Evolutionary conservation across 345 rosid species (phyloP).

Genomic region (Citrus trifoliata): DNA sequence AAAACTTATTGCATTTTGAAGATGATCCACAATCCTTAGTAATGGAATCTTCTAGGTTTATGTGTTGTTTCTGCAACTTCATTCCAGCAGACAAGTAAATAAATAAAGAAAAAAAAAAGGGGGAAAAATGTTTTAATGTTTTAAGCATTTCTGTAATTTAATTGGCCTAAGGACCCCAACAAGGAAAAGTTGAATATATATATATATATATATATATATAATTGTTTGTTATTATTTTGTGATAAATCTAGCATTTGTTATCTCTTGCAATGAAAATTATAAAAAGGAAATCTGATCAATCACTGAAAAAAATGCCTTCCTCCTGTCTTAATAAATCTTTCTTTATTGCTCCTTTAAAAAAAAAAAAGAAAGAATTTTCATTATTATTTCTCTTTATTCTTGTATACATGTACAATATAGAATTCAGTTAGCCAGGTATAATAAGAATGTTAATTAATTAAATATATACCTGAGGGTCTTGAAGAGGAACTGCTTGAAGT

Average conservation of each 20-base stretch:
- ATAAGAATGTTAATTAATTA: slow-evolving; percentile 4
- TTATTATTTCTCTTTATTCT: not conserved
- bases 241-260: not conserved
- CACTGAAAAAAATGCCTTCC: slow-evolving; percentile 10
- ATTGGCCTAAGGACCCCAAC: not conserved
- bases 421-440: not conserved
- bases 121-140: too few species aligned
- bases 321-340: slow-evolving; percentile 3
- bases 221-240: not conserved
- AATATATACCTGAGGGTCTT: slow-evolving; percentile 51
- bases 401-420: not conserved
- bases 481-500: slow-evolving; percentile 52
- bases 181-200: too few species aligned
- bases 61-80: slow-evolving; percentile 55
- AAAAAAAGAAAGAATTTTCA: too few species aligned
- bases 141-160: not conserved
- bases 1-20: slow-evolving; percentile 44
- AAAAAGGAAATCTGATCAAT: not conserved
- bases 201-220: not conserved
- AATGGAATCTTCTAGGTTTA: slow-evolving; percentile 31
- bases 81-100: slow-evolving; percentile 7
- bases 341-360: not conserved
- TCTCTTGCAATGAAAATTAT: not conserved
- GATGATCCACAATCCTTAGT: slow-evolving; percentile 63
- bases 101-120: not conserved